Base-by-base conservation (phyloP, 176 grass and related monocot genomes). In the Avena eriantha region DNA sequence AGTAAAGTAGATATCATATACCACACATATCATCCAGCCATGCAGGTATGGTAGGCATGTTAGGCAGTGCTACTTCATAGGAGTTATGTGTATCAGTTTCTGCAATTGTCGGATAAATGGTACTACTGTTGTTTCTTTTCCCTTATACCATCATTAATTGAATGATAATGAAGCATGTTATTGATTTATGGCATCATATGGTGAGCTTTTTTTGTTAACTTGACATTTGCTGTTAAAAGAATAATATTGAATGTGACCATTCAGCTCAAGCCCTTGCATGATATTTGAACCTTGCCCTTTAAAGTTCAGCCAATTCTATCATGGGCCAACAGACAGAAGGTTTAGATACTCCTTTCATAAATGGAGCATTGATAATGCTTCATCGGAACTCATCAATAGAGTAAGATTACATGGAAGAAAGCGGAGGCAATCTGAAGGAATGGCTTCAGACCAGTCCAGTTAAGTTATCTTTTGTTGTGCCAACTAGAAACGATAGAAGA, bases 1-100 rank as follows among this genome's bases (percentile, higher is more conserved):
- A 35, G 61, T 56, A 60, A 73, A 21, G 34, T 34, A 83, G 64
- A 79, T 86, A 65, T 83, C 36, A 29, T 59, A 58, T 74, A 73
- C 55, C 46, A 14, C 9, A 34, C 17, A 33, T 76, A 14, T 5
- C 12, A 68, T 64, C 47, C 73, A 83, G 8, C 3, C 12, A 68
- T 64, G 56, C 73, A 83, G 8, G 74, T 86, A 64, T 54, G 57
- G 63, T 69, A 64, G 57, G 58, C 8, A 78, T 49, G 8, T 71
- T 82, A 82, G 10, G 70, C 7, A 22, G 17, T 82, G 24, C 7
- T 21, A 21, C 54, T 47, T 3, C 22, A 8, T 14, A 48, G 9
- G 47, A 81, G 43, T 29, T 29, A 29, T 29, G 29, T 29, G 29
- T 29, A 29, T 29, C 29, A 29, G 29, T 70, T 86, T 50, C 41